Evolutionary conservation across 495 filamentous ascomycete genomes (phyloP), one percentile per base, ranked within the genome.

Genomic region (Neurospora tetrasperma): DNA sequence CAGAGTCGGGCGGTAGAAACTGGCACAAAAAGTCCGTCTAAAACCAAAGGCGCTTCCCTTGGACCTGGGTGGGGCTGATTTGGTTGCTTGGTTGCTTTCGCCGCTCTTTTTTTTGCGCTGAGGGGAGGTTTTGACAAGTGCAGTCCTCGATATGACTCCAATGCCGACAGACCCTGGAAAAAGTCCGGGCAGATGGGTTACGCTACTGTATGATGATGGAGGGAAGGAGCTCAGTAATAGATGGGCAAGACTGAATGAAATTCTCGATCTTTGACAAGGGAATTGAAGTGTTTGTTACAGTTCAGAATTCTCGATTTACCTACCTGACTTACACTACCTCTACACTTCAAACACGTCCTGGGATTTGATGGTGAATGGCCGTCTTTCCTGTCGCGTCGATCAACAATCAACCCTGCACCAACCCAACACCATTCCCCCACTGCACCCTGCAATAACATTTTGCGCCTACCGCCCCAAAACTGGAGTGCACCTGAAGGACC

Each of bases 1-100:
- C 35, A 35, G 8, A 39, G 20, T 8, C 11, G 69, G 70, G 76
- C 74, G 76, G 76, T 77, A 39, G 75, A 31, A 14, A 23, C n/a
- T 40, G 72, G 76, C 74, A 73, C 11, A 48, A 72, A 71, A 31
- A 16, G 12, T 62, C n/a, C n/a, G n/a, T n/a, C 12, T 23, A 62
- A 62, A 38, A 38, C 5, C 35, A 35, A 62, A 27, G 54, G 54
- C 54, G 54, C 23, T 38, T 6, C 35, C 35, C 35, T 31, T 62
- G 14, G 54, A 62, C 23, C 23, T 31, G 2, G 48, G 48, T 59
- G 48, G 48, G 11, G 48, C 48, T 59, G 20, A 23, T 54, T 62
- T 31, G 12, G 54, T 62, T 62, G 54, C 54, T 62, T 62, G 27
- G 31, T 62, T 27, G 23, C 3, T 14, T 16, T 23, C 23, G 23